These are phyloP conservation scores for Cicer yamashitae DNA, from an alignment of 306 rosid species.

Conservation along the genomic window DNA sequence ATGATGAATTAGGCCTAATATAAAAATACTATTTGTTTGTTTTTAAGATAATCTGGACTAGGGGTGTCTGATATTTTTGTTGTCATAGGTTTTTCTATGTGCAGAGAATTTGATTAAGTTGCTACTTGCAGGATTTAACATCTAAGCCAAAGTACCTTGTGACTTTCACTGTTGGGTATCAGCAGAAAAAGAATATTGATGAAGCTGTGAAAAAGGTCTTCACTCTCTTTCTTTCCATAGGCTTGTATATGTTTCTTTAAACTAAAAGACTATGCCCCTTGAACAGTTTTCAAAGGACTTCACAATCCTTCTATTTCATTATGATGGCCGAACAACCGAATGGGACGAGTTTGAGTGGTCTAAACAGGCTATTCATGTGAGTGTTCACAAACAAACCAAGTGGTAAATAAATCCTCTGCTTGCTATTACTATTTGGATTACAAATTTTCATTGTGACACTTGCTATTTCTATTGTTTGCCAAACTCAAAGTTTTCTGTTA, in stretches of 20 bases:
- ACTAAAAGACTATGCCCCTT: conserved; percentile 43
- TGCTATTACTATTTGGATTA: neutral
- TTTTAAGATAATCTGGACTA: too few relatives aligned
- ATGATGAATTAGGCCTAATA: too few relatives aligned
- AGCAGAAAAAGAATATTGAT: conserved; percentile 81
- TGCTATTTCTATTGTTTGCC: neutral
- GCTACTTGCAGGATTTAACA: conserved; percentile 74
- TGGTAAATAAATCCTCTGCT: conserved; percentile 60
- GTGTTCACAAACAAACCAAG: conserved; percentile 89
- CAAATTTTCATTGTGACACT: conserved; percentile 12
- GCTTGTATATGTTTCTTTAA: conserved; percentile 32
- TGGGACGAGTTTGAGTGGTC: conserved; percentile 99
- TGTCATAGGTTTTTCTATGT: neutral
- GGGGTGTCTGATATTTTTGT: neutral
- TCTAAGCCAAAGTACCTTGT: conserved; percentile 83
- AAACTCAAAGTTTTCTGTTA: conserved; percentile 4
- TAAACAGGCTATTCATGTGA: conserved; percentile 85
- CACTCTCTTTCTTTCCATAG: neutral
- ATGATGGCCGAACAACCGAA: conserved; percentile 92
- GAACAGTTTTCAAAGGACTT: conserved; percentile 90
- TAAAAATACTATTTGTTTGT: too few relatives aligned
- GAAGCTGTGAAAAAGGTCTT: conserved; percentile 89
- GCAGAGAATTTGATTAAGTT: conserved; percentile 47
- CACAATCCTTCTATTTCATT: conserved; percentile 91
- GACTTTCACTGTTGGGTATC: conserved; percentile 87